Evolutionary conservation across 805 yeast species (phyloP), one percentile per base, ranked within the genome.

Genomic region (Candida suzukii): DNA sequence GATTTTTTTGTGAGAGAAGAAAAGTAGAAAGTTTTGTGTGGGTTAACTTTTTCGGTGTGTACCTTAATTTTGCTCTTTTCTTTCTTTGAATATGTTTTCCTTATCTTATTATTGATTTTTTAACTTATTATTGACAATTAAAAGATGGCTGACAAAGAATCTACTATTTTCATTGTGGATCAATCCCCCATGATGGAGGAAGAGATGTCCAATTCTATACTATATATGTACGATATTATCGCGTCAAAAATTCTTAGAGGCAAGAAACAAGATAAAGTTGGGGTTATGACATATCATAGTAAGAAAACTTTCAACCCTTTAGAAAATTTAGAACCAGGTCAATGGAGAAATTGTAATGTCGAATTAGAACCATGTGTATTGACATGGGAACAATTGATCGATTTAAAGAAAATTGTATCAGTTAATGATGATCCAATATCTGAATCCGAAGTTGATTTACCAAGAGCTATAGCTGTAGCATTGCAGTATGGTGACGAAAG

Each of bases 151-250:
- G 54, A 52, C 13, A 54, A 52, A 30, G 58, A 57, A 28, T 36
- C 39, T 13, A 48, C 57, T 5, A 52, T 44, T 19, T 76, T 71
- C 47, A 63, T 78, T 10, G 65, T 76, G 14, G 86, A 80, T 52
- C 58, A 70, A 13, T 67, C 74, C 11, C 62, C 65, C 53, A 47
- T 71, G 47, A 52, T 70, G 78, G 55, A 70, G 59, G 30, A 60
- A 47, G 56, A 67, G 54, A 48, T 70, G 12, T 64, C 59, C 5
- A 47, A 53, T n/a, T 66, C 69, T 6, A 46, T 71, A 43, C 54
- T 57, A 19, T 76, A 72, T 44, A 61, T 75, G 16, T 60, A 63
- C 33, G 68, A 68, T 37, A 48, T 63, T n/a, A 56, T 73, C 9
- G 51, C 63, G 1, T 43, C 50, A 19, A 63, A 63, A 40, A 45